phyloP scores from a whole-genome alignment of 306 rosid genomes.

The Sechiopsis laciniata region DNA sequence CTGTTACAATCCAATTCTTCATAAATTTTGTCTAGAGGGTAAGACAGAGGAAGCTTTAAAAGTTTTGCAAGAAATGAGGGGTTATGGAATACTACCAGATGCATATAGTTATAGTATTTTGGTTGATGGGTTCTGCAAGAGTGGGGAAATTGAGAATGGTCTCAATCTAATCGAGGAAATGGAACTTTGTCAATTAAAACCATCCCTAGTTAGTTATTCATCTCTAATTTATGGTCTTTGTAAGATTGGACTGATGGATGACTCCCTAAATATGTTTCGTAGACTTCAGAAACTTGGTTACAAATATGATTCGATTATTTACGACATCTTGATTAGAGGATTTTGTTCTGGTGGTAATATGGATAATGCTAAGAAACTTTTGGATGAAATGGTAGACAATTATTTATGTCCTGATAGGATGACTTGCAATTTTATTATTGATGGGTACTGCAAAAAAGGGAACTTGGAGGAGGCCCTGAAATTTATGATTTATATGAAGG shows the following conservation, averaged over 20 bases:
- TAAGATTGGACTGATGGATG: slow-evolving; percentile 35
- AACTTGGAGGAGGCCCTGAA: slow-evolving; percentile 40
- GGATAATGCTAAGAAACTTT: slow-evolving; percentile 35
- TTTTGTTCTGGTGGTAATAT: slow-evolving; percentile 43
- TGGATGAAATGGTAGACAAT: slow-evolving; percentile 43
- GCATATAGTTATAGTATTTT: slow-evolving; percentile 57
- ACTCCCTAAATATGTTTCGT: slow-evolving; percentile 27
- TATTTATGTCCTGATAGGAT: slow-evolving; percentile 36
- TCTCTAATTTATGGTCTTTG: slow-evolving; percentile 48
- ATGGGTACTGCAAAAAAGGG: slow-evolving; percentile 41
- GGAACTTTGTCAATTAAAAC: slow-evolving; percentile 32
- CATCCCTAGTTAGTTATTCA: slow-evolving; percentile 48
- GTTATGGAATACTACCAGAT: slow-evolving; percentile 43
- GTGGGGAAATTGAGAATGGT: slow-evolving; percentile 36
- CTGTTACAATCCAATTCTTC: slow-evolving; percentile 46
- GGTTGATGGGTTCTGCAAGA: slow-evolving; percentile 42
- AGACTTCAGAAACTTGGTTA: slow-evolving; percentile 31
- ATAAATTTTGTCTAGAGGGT: slow-evolving; percentile 44
- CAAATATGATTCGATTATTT: slow-evolving; percentile 37
- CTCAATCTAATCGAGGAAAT: slow-evolving; percentile 41
- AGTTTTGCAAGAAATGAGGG: slow-evolving; percentile 51
- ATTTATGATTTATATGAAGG: slow-evolving; percentile 38
- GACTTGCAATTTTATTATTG: slow-evolving; percentile 48
- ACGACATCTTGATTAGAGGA: slow-evolving; percentile 45
- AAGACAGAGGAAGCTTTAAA: slow-evolving; percentile 32